These are phyloP conservation scores for Termitomyces sp. DNA, from an alignment of 768 basidiomycete genomes.

Conservation along the genomic window DNA sequence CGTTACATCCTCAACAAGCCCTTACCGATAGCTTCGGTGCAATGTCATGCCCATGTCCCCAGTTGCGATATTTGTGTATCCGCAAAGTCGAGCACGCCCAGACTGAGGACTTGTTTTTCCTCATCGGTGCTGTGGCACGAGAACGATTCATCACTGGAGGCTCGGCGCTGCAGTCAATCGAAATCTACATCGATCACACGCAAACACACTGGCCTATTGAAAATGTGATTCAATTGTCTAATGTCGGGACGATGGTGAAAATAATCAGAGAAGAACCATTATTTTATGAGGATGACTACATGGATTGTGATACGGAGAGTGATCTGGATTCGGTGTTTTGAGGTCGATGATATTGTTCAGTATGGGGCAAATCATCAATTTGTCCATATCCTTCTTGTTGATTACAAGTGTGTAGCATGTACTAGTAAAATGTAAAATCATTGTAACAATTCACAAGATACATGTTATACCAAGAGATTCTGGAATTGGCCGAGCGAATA, in stretches of 20 bases:
- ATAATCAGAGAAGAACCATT: conserved; percentile 12
- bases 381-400: not conserved
- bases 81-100: conserved; percentile 20
- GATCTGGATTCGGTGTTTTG: conserved; percentile 13
- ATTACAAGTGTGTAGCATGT: not conserved
- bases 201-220: conserved; percentile 3
- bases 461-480: not conserved
- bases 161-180: conserved; percentile 19
- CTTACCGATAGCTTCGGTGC: conserved; percentile 4
- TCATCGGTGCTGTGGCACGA: conserved; percentile 19
- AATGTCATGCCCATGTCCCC: conserved; percentile 25
- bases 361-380: conserved; percentile 4
- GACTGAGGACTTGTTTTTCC: conserved; percentile 20
- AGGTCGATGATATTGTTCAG: conserved; percentile 11
- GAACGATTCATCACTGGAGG: conserved; percentile 20
- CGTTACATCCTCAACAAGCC: conserved; percentile 21
- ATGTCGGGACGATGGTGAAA: conserved; percentile 16
- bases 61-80: conserved; percentile 24
- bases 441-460: not conserved
- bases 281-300: conserved; percentile 8
- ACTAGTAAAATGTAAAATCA: not conserved
- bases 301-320: conserved; percentile 13
- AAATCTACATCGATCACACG: conserved; percentile 25
- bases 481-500: not conserved
- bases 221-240: conserved; percentile 6